Conservation (phyloP, 495 filamentous ascomycete species). For the Xylaria scruposa region DNA sequence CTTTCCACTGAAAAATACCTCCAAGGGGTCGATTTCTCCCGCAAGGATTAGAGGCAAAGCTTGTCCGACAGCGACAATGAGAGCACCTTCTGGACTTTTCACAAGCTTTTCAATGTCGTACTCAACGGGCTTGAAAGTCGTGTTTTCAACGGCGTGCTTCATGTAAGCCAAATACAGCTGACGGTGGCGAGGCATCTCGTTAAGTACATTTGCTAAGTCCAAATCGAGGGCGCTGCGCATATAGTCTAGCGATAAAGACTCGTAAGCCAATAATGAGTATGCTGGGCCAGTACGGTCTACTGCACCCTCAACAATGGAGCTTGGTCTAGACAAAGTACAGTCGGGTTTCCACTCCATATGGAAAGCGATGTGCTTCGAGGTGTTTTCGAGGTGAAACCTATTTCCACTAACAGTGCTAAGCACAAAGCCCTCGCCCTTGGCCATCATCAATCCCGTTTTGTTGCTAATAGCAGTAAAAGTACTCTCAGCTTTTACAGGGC, state of each 20-base stretch:
- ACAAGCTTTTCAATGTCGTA: slow-evolving; percentile 23
- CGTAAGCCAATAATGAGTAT: slow-evolving; percentile 18
- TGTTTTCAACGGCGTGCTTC: slow-evolving; percentile 17
- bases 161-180: slow-evolving; percentile 21
- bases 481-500: slow-evolving; percentile 14
- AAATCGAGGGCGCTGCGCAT: slow-evolving; percentile 20
- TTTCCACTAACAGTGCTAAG: slow-evolving; percentile 17
- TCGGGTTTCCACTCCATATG: slow-evolving; percentile 28
- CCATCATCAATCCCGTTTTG: slow-evolving; percentile 19
- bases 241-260: slow-evolving; percentile 20
- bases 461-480: slow-evolving; percentile 12
- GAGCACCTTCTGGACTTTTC: slow-evolving; percentile 21
- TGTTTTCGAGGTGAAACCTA: neutral
- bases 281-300: neutral
- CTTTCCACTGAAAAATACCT: slow-evolving; percentile 48
- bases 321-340: neutral
- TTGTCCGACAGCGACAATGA: slow-evolving; percentile 39
- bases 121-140: slow-evolving; percentile 1
- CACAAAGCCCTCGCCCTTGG: slow-evolving; percentile 6
- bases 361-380: slow-evolving; percentile 12
- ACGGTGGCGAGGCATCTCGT: slow-evolving; percentile 20
- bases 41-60: slow-evolving; percentile 44
- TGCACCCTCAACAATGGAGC: slow-evolving; percentile 9
- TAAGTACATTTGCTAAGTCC: neutral
- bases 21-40: slow-evolving; percentile 45